phyloP scores from a whole-genome alignment of 805 yeast species.

The Priceomyces carsonii region DNA sequence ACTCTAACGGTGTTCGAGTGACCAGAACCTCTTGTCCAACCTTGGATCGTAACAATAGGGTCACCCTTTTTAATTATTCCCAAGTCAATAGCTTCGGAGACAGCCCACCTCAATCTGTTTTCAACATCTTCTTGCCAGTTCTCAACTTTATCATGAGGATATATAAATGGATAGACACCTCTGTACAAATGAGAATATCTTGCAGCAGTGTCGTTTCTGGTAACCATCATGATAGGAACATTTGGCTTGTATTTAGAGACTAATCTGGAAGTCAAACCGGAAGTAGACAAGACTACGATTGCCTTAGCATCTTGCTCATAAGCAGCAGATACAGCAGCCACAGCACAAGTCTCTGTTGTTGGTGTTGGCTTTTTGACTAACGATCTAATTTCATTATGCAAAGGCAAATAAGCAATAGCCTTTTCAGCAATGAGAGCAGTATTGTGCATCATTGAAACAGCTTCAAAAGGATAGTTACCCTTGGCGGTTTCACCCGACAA shows the following conservation, averaged over 20 bases:
- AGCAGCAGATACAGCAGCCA: slow-evolving; percentile 95
- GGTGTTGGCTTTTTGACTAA: slow-evolving; percentile 86
- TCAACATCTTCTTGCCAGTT: slow-evolving; percentile 98
- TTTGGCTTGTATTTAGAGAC: slow-evolving; percentile 97
- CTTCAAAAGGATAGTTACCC: slow-evolving; percentile 97
- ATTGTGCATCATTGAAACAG: slow-evolving; percentile 98
- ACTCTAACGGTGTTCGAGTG: slow-evolving; percentile 98
- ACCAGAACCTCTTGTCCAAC: slow-evolving; percentile 98
- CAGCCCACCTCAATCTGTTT: slow-evolving; percentile 90
- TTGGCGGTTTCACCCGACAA: slow-evolving; percentile 99
- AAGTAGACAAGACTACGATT: slow-evolving; percentile 90
- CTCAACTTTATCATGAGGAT: slow-evolving; percentile 60
- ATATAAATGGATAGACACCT: slow-evolving; percentile 97
- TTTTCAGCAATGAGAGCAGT: slow-evolving; percentile 95
- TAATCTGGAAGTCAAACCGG: slow-evolving; percentile 94
- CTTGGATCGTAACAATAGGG: slow-evolving; percentile 91
- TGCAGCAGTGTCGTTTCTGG: slow-evolving; percentile 91
- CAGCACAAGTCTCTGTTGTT: slow-evolving; percentile 94
- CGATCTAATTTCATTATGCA: slow-evolving; percentile 85
- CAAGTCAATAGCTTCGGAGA: slow-evolving; percentile 81
- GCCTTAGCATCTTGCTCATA: slow-evolving; percentile 97
- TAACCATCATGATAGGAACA: slow-evolving; percentile 96
- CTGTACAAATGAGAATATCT: slow-evolving; percentile 95
- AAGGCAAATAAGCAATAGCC: slow-evolving; percentile 85
- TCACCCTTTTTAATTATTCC: slow-evolving; percentile 89